phyloP scores from a whole-genome alignment of 2,329 filamentous ascomycete genomes.

The Clonostachys rosea region DNA sequence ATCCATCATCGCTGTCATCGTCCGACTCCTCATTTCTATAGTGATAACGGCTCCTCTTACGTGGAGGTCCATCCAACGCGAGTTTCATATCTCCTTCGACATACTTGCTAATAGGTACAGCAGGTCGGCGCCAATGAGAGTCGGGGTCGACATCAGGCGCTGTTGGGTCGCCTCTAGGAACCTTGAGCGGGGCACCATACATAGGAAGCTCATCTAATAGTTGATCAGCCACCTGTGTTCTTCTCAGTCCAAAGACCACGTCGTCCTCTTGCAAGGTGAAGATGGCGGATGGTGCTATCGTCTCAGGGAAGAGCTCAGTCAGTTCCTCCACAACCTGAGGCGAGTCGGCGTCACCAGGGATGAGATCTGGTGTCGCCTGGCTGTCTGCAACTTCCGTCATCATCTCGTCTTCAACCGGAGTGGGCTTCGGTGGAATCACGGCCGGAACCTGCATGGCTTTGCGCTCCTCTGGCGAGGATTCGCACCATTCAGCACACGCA shows the following conservation, averaged over 20 bases:
- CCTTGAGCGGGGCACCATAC: constrained; percentile 61
- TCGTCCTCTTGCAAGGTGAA: constrained; percentile 81
- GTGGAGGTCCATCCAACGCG: constrained; percentile 57
- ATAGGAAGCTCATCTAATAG: constrained; percentile 78
- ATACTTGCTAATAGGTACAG: constrained; percentile 82
- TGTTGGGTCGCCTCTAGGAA: constrained; percentile 52
- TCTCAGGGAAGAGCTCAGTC: constrained; percentile 34
- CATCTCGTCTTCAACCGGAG: constrained; percentile 18
- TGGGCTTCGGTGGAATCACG: constrained; percentile 36
- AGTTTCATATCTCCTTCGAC: constrained; percentile 77
- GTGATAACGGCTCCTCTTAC: constrained; percentile 77
- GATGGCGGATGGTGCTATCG: constrained; percentile 68
- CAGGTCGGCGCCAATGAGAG: constrained; percentile 68
- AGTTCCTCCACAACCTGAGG: constrained; percentile 36
- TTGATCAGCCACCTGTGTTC: constrained; percentile 70
- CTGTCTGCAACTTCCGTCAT: constrained; percentile 27
- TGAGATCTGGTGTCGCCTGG: constrained; percentile 62
- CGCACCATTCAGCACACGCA: constrained; percentile 80
- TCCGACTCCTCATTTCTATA: constrained; percentile 71
- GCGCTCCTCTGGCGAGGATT: constrained; percentile 58
- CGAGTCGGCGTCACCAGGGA: constrained; percentile 58
- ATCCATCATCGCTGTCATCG: constrained; percentile 50
- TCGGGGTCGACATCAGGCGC: constrained; percentile 61
- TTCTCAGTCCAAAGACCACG: constrained; percentile 72
- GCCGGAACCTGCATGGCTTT: constrained; percentile 64